phyloP scores from a whole-genome alignment of 805 yeast species.

The Ogataea dorogensis region DNA sequence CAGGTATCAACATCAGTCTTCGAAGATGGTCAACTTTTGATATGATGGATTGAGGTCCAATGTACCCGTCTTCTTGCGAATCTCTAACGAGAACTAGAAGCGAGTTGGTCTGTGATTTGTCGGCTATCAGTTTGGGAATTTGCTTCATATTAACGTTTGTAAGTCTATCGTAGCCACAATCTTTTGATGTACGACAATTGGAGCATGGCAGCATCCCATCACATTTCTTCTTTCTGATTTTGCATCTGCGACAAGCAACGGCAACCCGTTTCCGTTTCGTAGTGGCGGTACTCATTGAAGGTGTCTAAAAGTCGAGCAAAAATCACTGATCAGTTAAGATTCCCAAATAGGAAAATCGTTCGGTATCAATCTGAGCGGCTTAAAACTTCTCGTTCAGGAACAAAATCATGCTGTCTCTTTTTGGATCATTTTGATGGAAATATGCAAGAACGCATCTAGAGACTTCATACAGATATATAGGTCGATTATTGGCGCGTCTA shows the following conservation, averaged over 20 bases:
- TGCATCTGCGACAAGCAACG: neutral
- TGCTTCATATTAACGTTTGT: neutral
- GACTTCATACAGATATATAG: slow-evolving; percentile 46
- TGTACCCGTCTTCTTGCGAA: neutral
- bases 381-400: neutral
- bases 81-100: neutral
- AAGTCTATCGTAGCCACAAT: neutral
- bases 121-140: too few species aligned
- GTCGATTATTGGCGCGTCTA: slow-evolving; percentile 43
- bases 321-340: too few species aligned
- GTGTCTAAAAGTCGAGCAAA: too few species aligned
- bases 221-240: neutral
- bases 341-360: neutral
- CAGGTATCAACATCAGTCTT: neutral
- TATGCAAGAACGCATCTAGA: slow-evolving; percentile 67
- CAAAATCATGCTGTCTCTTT: slow-evolving; percentile 3
- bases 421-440: slow-evolving; percentile 41
- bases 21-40: neutral
- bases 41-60: neutral
- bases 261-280: neutral
- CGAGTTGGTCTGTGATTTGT: too few species aligned
- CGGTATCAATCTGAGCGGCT: neutral
- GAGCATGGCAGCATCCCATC: neutral
- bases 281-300: neutral
- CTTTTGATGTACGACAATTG: too few species aligned